These are phyloP conservation scores for Seminavis robusta DNA, from an alignment of 108 stramenopile species.

Conservation along the genomic window DNA sequence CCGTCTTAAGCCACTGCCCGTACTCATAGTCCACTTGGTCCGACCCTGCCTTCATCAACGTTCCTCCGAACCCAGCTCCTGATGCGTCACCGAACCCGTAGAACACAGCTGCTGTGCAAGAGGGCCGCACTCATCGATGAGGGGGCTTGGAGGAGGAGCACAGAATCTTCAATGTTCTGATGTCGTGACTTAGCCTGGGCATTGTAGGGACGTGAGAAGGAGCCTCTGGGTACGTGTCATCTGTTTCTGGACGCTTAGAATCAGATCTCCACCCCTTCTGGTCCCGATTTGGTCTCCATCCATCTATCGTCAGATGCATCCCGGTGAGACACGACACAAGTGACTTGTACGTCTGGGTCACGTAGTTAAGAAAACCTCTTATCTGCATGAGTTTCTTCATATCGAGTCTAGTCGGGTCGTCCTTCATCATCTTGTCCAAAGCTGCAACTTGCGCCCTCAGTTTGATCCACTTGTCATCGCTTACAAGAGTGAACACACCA, in stretches of 20 bases:
- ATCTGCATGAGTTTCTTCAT: conserved; percentile 19
- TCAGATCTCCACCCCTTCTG: conserved; percentile 21
- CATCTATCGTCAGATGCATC: conserved; percentile 21
- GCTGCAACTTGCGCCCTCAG: neutral
- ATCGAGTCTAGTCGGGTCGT: neutral
- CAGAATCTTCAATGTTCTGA: neutral
- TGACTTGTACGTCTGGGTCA: conserved; percentile 13
- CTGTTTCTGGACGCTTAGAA: neutral
- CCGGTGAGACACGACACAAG: conserved; percentile 28
- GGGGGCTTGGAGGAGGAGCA: neutral
- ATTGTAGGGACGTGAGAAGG: conserved; percentile 8
- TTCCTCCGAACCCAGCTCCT: conserved; percentile 32
- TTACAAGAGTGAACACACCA: neutral
- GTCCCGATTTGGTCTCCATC: conserved; percentile 14
- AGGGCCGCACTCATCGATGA: too few species aligned
- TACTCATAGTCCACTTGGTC: too few species aligned
- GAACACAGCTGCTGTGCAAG: conserved; percentile 3
- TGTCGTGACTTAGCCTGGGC: conserved; percentile 15
- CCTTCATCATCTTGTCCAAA: neutral
- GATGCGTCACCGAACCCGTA: conserved; percentile 50
- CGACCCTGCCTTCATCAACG: too few species aligned
- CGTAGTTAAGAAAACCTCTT: conserved; percentile 25
- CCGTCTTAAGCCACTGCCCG: too few species aligned
- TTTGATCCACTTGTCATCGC: conserved; percentile 4
- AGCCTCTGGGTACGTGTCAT: neutral